Evolutionary conservation across 1,284 basidiomycete genomes (phyloP), one percentile per base, ranked within the genome.

Genomic region (Ustilago sp.): DNA sequence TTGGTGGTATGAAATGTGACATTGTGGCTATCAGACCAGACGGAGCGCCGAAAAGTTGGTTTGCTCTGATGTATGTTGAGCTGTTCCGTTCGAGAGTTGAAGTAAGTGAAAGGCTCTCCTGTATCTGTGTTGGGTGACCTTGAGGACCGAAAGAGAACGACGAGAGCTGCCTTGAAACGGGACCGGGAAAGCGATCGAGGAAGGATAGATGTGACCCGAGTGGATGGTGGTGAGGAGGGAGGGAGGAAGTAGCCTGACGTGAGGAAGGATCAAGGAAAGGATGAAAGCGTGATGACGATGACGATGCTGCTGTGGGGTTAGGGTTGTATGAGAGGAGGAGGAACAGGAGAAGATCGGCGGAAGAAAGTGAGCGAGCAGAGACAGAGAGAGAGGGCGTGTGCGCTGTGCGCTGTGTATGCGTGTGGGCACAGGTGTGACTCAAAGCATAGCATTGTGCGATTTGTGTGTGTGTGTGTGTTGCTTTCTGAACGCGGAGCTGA

Each of bases 1-100:
- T 62, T 35, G 79, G 50, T 13, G 80, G 66, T 6, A 82, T 54
- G 50, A 82, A 55, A 51, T 64, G 68, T 52, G 80, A 74, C 79
- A 82, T 82, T 53, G 34, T 68, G 65, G 31, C 13, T 8, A 8
- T 53, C 0, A 36, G 13, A 38, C 28, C 54, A 35, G 51, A 15
- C 51, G 39, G 13, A 19, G 13, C 28, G 28, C 11, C 28, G 1
- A 32, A n/a, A 31, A 48, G 3, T 9, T 28, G 23, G 23, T 28
- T 28, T 28, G 23, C 23, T 28, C 23, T 28, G 23, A 28, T 28
- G 23, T 28, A 28, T 28, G 23, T 28, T 28, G 23, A 28, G 23
- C 23, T 28, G 23, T 28, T 3, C 23, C 3, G 23, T 28, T 17
- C 39, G 39, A 41, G 39, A 41, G 39, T 41, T 15, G 13, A 17